Evolutionary conservation across 306 rosid genomes (phyloP).

Genomic region (Rubus parviflorus): DNA sequence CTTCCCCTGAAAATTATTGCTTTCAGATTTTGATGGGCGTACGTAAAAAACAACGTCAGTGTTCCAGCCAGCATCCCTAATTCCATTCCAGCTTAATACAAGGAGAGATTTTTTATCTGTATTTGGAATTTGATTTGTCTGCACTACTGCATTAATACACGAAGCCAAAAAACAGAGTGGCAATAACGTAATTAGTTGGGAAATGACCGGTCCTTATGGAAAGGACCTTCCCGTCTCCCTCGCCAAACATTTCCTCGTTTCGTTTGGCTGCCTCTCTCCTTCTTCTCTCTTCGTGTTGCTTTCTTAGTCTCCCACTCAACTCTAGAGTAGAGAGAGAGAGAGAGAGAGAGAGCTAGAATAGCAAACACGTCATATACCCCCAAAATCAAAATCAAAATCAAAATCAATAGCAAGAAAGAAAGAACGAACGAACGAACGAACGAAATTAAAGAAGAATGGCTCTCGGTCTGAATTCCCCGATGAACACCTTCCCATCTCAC

Average conservation of each 20-base stretch:
- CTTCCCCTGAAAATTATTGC: not conserved
- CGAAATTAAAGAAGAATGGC: conserved; percentile 31
- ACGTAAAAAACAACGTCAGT: not conserved
- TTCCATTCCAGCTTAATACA: no score
- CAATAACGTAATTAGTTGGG: conserved; percentile 11
- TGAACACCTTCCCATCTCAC: conserved; percentile 26
- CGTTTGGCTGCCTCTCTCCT: not conserved
- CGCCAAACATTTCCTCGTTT: conserved; percentile 3
- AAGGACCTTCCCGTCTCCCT: not conserved
- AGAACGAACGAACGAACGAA: not conserved
- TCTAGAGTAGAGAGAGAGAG: not conserved
- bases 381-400: not conserved
- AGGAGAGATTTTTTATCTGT: no score
- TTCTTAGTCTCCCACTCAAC: not conserved
- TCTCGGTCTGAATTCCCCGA: conserved; percentile 32
- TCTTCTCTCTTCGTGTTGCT: not conserved
- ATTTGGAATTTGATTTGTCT: no score
- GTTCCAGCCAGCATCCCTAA: no score
- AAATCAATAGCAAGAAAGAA: not conserved
- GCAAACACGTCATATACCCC: no score
- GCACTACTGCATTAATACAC: no score
- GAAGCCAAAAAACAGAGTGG: not conserved
- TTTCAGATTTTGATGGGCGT: not conserved
- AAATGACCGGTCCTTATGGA: not conserved
- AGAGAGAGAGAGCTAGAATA: no score